Conservation (phyloP, 1,139 yeast species). For the Meyerozyma elateridarum region DNA sequence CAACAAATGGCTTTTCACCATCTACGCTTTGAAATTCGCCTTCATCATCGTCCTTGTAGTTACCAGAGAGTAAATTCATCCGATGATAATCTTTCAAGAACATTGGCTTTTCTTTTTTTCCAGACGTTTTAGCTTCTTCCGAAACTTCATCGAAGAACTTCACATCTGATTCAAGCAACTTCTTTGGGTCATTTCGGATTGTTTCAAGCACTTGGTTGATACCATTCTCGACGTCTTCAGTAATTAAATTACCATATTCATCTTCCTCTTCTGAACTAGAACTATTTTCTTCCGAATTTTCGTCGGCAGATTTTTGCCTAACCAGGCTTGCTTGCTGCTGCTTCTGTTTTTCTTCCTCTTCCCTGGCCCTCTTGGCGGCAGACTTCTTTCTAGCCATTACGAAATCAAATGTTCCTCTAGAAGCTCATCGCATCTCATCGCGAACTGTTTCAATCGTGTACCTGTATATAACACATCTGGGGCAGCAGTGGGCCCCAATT, state of each 20-base stretch:
- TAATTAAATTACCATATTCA: conserved; percentile 82
- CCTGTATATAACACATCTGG: no score
- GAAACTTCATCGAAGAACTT: conserved; percentile 70
- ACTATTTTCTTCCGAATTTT: conserved; percentile 19
- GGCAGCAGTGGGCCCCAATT: no score
- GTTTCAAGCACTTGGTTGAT: conserved; percentile 69
- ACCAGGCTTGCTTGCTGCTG: conserved; percentile 13
- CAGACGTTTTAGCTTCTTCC: conserved; percentile 16
- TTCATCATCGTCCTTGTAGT: conserved; percentile 39
- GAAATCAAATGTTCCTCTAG: background rate
- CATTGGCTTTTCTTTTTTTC: conserved; percentile 65
- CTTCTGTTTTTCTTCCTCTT: conserved; percentile 28
- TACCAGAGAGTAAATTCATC: conserved; percentile 65
- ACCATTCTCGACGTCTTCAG: conserved; percentile 81
- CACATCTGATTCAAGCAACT: conserved; percentile 60
- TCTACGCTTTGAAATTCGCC: conserved; percentile 41
- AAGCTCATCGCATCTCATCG: conserved; percentile 3
- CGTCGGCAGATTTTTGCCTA: conserved; percentile 16
- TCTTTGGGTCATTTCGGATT: conserved; percentile 58
- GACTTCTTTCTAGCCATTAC: conserved; percentile 91
- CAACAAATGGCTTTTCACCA: conserved; percentile 63
- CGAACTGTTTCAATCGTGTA: no score
- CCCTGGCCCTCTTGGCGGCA: conserved; percentile 72
- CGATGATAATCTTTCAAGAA: conserved; percentile 92
- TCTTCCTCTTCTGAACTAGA: conserved; percentile 76